These are phyloP conservation scores for Beauveria medogensis DNA, from an alignment of 2,329 filamentous ascomycete genomes.

Conservation along the genomic window DNA sequence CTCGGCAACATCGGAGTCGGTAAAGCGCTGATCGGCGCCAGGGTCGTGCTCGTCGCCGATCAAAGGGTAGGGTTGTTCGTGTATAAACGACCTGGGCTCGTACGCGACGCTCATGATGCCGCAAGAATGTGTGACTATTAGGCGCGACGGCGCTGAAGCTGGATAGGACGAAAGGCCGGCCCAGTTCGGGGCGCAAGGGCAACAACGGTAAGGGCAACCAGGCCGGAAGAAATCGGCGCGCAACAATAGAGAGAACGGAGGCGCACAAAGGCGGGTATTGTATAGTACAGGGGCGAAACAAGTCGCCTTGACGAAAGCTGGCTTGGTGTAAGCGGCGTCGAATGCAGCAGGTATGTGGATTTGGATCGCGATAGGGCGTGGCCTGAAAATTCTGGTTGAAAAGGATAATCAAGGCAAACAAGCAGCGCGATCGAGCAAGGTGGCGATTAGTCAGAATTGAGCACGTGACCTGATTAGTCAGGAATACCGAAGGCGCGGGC, in stretches of 20 bases:
- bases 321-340: constrained; percentile 10
- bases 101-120: constrained; percentile 44
- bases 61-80: constrained; percentile 39
- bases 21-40: constrained; percentile 31
- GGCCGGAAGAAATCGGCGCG: not conserved
- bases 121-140: not conserved
- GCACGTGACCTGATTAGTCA: constrained; percentile 11
- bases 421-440: not conserved
- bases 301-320: constrained; percentile 1
- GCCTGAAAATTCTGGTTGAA: constrained; percentile 31
- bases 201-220: not conserved
- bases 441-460: not conserved
- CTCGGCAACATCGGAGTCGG: constrained; percentile 35
- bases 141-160: not conserved
- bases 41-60: constrained; percentile 38
- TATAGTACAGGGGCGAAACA: constrained; percentile 5
- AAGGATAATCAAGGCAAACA: constrained; percentile 13
- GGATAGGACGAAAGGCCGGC: not conserved
- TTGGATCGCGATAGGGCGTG: constrained; percentile 13
- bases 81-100: constrained; percentile 40
- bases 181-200: not conserved
- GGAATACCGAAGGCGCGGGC: not conserved
- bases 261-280: constrained; percentile 5
- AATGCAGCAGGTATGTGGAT: constrained; percentile 8
- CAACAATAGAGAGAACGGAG: not conserved